Base-by-base conservation (phyloP, 1,284 basidiomycete genomes). In the Stygiomarasmius scandens region DNA sequence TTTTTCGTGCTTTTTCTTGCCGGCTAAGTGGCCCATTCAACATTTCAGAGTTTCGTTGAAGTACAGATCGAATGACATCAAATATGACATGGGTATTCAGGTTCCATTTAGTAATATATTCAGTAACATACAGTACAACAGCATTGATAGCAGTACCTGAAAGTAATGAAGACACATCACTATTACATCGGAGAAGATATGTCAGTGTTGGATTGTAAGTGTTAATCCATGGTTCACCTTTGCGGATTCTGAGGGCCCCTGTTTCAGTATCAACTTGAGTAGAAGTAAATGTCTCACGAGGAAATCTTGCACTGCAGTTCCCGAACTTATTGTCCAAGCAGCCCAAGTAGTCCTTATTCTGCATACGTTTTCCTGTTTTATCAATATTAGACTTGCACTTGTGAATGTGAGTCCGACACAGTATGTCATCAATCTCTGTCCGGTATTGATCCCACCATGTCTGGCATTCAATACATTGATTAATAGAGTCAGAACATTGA, bases 61-160 rank as follows among this genome's bases (percentile, higher is more conserved):
- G 67, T 3, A 72, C 62, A 20, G 52, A 54, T 29, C 53, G 45
- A 16, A 75, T 64, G n/a, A 66, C 56, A 23, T 71, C 66, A 67
- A 76, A 75, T 23, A 73, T 65, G 0, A 56, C 59, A 60, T 71
- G 65, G 2, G 73, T 76, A 48, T 74, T 75, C 16, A 77, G 52
- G 1, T 54, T 34, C 3, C 60, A 48, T 55, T 78, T 78, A 0
- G 72, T 76, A 24, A 78, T 67, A 64, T 77, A 77, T 54, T 77
- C 72, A 3, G 73, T 67, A 2, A 76, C 65, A 68, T 76, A 77
- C 8, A 64, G 61, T 3, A 77, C 56, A 5, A 75, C 67, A 24
- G 72, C 67, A 52, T 73, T 74, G 8, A 76, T 65, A 3, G 70
- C 67, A 19, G 71, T 74, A 1, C 74, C 72, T 32, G 72, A 74